Percentiles rank a stretch among this genome's conserved stretches.
Conservation (phyloP, 75 land plant species). For the Adiantum capillusveneris region DNA sequence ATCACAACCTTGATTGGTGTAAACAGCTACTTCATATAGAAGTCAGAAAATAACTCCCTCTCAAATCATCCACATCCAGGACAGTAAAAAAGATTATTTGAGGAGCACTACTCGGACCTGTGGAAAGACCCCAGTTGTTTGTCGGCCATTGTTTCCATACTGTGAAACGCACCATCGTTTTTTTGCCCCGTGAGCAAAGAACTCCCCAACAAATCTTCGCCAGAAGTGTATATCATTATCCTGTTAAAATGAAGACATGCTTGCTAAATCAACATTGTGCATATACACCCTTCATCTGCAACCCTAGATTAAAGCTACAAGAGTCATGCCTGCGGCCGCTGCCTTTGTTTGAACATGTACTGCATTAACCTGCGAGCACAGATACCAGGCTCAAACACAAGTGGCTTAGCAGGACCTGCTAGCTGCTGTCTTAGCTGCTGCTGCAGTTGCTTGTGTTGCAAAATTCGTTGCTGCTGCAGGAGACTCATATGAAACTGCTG, state of each 20-base stretch:
- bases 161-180: constrained; percentile 91
- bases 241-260: constrained; percentile 25
- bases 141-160: constrained; percentile 77
- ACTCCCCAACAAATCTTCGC: constrained; percentile 87
- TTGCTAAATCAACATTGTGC: not conserved
- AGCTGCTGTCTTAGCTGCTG: constrained; percentile 37
- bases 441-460: constrained; percentile 25
- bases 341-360: constrained; percentile 85
- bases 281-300: not conserved
- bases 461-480: constrained; percentile 40
- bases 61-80: no score
- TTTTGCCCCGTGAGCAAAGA: constrained; percentile 84
- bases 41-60: no score
- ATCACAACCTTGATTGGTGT: no score
- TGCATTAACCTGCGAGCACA: constrained; percentile 78
- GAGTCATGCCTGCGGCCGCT: constrained; percentile 39
- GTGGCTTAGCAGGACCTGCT: constrained; percentile 36
- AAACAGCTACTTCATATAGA: no score
- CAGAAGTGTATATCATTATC: constrained; percentile 76
- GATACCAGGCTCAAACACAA: constrained; percentile 66
- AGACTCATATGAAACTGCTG: constrained; percentile 45
- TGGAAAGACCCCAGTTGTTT: constrained; percentile 78
- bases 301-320: not conserved
- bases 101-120: no score
- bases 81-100: no score